Conservation (phyloP, 306 rosid species). For the Quercus mongolica region DNA sequence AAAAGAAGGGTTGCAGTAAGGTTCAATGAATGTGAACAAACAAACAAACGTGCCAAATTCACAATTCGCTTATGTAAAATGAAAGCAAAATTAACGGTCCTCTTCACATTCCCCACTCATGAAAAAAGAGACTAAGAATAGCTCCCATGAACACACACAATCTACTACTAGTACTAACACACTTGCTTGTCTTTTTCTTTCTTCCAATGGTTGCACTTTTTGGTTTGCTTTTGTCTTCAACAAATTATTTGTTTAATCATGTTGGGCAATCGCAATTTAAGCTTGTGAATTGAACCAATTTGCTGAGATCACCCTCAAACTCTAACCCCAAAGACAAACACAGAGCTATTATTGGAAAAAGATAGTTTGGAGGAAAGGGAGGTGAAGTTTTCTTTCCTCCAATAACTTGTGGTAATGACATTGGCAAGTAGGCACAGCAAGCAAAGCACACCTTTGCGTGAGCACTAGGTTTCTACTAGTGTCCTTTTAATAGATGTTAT, state of each 20-base stretch:
- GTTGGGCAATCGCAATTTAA: constrained; percentile 29
- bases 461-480: constrained; percentile 30
- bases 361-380: constrained; percentile 1
- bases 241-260: background rate
- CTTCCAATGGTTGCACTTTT: background rate
- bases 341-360: constrained; percentile 1
- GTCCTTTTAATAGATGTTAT: background rate
- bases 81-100: constrained; percentile 38
- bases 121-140: constrained; percentile 9
- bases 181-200: background rate
- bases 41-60: constrained; percentile 2
- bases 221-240: background rate
- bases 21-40: constrained; percentile 12
- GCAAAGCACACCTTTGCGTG: constrained; percentile 18
- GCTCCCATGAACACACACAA: constrained; percentile 3
- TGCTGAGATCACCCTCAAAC: constrained; percentile 35
- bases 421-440: constrained; percentile 18
- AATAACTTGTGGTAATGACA: constrained; percentile 5
- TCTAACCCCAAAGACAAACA: background rate
- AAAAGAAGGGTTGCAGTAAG: background rate
- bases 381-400: constrained; percentile 21
- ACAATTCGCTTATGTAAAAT: background rate
- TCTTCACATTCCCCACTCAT: constrained; percentile 16
- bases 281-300: constrained; percentile 37
- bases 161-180: background rate